Evolutionary conservation across 805 yeast genomes (phyloP), one percentile per base, ranked within the genome.

Genomic region (Candida parachauliodes): DNA sequence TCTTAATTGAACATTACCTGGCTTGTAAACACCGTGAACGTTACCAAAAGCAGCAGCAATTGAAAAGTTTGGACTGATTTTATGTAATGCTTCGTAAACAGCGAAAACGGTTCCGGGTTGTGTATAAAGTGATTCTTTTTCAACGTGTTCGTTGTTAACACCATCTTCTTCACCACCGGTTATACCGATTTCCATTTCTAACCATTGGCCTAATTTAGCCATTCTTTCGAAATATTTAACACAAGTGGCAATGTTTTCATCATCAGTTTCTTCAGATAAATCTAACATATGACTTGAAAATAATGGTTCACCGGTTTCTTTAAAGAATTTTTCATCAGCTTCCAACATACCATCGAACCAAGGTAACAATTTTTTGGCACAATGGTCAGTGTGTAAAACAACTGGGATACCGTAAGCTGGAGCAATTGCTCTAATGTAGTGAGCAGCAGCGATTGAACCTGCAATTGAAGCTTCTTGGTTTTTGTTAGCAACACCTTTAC

Each of bases 131-230:
- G 84, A 66, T 48, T 85, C 88, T 73, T 84, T 83, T 62, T 79
- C 79, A 51, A 87, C 96, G 67, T 80, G 77, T 72, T 91, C 94
- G 81, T 93, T 93, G 83, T 93, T 93, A 60, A 93, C 98, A 82
- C 98, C 98, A 65, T 93, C 98, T 76, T 93, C 98, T 78, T 93
- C 98, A 83, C 98, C 98, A 75, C 98, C 98, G 67, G 98, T 93
- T 81, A 93, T 93, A 81, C 98, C 98, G 65, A 93, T 93, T 79
- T 93, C 98, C 98, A 93, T 93, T 80, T 93, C 98, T 65, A 93
- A 81, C 93, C 93, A 93, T 77, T 91, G 98, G 74, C 79, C 76
- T 80, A 91, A 76, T 74, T 85, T 88, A 67, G 94, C 72, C 81
- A 87, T 88, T 74, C 95, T 87, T 68, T 76, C 76, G 75, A 93